A percentile compares a stretch with the other conserved stretches of the same genome.
These are phyloP conservation scores for Silene noctiflora DNA, from an alignment of 179 eudicot species.

Conservation along the genomic window DNA sequence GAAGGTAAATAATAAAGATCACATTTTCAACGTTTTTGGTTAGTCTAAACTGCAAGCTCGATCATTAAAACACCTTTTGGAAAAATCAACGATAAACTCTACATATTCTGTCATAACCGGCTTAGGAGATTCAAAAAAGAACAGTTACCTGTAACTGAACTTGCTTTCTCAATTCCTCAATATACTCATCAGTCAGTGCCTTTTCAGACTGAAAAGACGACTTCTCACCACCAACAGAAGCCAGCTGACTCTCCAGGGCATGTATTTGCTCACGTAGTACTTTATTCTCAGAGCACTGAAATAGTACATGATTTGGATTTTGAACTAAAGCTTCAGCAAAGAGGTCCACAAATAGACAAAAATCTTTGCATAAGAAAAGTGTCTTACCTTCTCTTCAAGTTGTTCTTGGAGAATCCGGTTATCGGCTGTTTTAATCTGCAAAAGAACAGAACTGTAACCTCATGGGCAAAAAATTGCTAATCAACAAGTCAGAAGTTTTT, in stretches of 20 bases:
- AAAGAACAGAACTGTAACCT: conserved; percentile 9
- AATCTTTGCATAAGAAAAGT: background rate
- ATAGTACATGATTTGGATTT: conserved; percentile 14
- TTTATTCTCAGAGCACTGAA: conserved; percentile 69
- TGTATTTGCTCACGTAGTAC: conserved; percentile 59
- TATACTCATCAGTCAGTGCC: conserved; percentile 44
- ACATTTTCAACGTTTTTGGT: background rate
- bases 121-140: background rate
- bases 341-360: background rate
- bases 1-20: conserved; percentile 8
- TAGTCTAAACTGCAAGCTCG: background rate
- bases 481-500: background rate
- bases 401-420: conserved; percentile 96
- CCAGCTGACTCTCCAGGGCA: conserved; percentile 63
- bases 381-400: conserved; percentile 74
- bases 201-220: conserved; percentile 33
- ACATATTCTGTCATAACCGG: background rate
- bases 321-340: background rate
- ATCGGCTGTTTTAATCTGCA: conserved; percentile 90
- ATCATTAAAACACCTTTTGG: background rate
- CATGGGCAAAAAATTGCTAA: background rate
- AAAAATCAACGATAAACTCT: background rate
- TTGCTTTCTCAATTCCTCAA: conserved; percentile 72
- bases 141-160: conserved; percentile 68
- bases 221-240: conserved; percentile 38